Conservation (phyloP, 1,284 basidiomycete genomes). For the Moesziomyces parantarcticus region DNA sequence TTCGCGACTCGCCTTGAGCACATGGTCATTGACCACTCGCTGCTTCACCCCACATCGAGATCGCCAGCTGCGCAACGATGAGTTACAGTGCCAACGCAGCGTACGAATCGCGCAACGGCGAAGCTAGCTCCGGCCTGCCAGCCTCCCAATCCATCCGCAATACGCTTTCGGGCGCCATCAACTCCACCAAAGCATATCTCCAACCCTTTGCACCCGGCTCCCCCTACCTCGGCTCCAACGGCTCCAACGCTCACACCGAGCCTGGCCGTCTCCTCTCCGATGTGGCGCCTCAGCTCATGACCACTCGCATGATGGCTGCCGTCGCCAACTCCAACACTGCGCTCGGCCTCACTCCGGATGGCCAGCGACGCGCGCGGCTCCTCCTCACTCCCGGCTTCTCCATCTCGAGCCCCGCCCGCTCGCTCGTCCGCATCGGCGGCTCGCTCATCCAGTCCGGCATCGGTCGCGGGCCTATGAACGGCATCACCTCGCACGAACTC, state of each 20-base stretch:
- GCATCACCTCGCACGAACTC: constrained; percentile 61
- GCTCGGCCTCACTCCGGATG: constrained; percentile 49
- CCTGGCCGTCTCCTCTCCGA: constrained; percentile 61
- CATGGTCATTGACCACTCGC: no score
- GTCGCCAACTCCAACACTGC: constrained; percentile 57
- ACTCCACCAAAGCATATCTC: constrained; percentile 55
- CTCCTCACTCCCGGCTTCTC: constrained; percentile 57
- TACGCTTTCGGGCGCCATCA: constrained; percentile 49
- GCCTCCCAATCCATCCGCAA: constrained; percentile 39
- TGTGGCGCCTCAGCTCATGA: constrained; percentile 66
- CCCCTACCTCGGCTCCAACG: constrained; percentile 36
- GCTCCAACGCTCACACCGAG: constrained; percentile 33
- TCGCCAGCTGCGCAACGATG: constrained; percentile 8
- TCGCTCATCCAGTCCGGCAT: constrained; percentile 56
- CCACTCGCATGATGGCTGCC: constrained; percentile 63
- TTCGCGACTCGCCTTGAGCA: no score
- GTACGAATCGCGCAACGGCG: constrained; percentile 22
- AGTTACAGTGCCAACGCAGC: constrained; percentile 34
- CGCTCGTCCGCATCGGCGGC: constrained; percentile 59
- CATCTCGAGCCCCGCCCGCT: constrained; percentile 60
- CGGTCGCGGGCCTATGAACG: constrained; percentile 55
- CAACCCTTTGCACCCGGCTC: constrained; percentile 50
- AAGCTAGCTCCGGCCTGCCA: constrained; percentile 25
- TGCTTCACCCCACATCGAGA: no score
- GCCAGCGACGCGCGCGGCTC: constrained; percentile 50